Conservation (phyloP, 257 asterid genomes). For the Phtheirospermum japonicum region DNA sequence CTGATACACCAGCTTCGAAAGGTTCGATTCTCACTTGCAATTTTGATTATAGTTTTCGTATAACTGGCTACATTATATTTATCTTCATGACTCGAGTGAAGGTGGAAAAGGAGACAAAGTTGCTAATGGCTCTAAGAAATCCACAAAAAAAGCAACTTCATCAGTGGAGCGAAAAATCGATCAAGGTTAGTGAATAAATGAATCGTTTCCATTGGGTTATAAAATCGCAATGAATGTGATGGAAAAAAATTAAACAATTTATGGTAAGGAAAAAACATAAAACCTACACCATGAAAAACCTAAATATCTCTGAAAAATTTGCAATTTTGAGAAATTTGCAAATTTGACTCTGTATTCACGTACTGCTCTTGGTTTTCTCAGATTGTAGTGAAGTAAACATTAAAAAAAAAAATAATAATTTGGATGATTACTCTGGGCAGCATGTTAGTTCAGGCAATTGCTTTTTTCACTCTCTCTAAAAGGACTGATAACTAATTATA, state of each 20-base stretch:
- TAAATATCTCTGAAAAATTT: neutral
- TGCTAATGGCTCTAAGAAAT: slow-evolving; percentile 47
- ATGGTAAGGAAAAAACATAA: neutral
- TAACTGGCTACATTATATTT: slow-evolving; percentile 20
- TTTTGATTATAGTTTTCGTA: slow-evolving; percentile 16
- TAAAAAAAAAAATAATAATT: neutral
- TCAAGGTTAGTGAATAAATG: slow-evolving; percentile 42
- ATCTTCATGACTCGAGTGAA: slow-evolving; percentile 40
- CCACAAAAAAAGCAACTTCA: slow-evolving; percentile 46
- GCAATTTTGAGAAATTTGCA: neutral
- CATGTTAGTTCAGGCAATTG: slow-evolving; percentile 17
- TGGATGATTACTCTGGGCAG: neutral
- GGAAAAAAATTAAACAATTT: neutral
- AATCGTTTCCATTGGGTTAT: neutral
- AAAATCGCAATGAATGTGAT: slow-evolving; percentile 11
- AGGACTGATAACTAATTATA: slow-evolving; percentile 27
- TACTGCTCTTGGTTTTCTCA: slow-evolving; percentile 8
- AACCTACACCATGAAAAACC: neutral
- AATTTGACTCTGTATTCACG: neutral
- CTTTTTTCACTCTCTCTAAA: slow-evolving; percentile 23
- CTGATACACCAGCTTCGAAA: slow-evolving; percentile 30
- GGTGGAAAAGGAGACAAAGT: slow-evolving; percentile 61
- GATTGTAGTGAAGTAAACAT: slow-evolving; percentile 18
- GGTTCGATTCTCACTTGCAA: slow-evolving; percentile 37
- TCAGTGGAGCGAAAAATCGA: slow-evolving; percentile 51